These are phyloP conservation scores for Termitomyces sp. DNA, from an alignment of 768 basidiomycete species.

Conservation along the genomic window DNA sequence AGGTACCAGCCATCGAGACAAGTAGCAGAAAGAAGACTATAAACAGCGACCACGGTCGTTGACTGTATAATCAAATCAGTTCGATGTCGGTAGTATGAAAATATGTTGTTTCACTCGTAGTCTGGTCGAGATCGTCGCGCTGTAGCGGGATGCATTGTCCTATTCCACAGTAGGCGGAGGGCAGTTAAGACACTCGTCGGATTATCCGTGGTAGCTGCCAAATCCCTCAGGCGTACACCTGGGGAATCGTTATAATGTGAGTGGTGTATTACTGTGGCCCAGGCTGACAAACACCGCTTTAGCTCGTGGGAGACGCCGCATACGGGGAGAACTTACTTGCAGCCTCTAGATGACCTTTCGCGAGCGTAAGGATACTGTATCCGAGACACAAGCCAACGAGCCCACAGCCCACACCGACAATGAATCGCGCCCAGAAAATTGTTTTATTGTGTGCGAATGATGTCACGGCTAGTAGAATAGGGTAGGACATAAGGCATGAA, in stretches of 20 bases:
- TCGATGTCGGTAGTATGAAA: not conserved
- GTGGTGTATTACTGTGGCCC: constrained; percentile 40
- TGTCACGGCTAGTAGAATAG: constrained; percentile 24
- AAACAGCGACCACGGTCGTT: constrained; percentile 31
- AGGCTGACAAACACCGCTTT: constrained; percentile 21
- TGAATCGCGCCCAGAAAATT: constrained; percentile 34
- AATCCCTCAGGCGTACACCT: constrained; percentile 30
- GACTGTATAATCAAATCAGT: constrained; percentile 16
- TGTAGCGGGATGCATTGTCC: constrained; percentile 27
- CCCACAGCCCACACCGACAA: constrained; percentile 29
- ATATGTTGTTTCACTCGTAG: constrained; percentile 29
- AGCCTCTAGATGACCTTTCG: constrained; percentile 27
- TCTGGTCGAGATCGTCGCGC: constrained; percentile 20
- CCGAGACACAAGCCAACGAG: constrained; percentile 26
- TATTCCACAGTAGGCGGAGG: constrained; percentile 28
- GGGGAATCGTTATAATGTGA: constrained; percentile 23
- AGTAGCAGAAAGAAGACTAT: constrained; percentile 30
- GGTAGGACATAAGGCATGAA: constrained; percentile 28
- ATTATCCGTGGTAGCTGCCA: constrained; percentile 25
- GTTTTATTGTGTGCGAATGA: constrained; percentile 21
- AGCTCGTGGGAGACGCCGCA: not conserved
- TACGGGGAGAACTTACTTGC: constrained; percentile 22
- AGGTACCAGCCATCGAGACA: constrained; percentile 17
- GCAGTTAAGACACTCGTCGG: constrained; percentile 24
- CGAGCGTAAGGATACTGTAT: constrained; percentile 22